Evolutionary conservation across 345 rosid genomes (phyloP).

Genomic region (Euphorbia pulcherrima): DNA sequence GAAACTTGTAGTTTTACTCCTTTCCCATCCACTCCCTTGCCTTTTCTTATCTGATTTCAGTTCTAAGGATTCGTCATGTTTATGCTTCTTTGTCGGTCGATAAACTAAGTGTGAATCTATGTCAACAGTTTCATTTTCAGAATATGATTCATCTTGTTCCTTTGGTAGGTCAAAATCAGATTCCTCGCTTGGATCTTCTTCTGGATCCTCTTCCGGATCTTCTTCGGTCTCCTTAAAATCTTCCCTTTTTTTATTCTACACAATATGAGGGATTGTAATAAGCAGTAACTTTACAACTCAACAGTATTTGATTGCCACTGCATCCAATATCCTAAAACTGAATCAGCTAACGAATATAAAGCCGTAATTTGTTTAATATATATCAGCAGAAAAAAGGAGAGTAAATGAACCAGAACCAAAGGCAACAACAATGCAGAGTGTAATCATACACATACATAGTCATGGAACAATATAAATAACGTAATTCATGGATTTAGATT

Average conservation of each 20-base stretch:
- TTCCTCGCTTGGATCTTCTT: too few species aligned
- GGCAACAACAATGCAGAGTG: too few species aligned
- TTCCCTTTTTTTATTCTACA: not conserved
- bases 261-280: not conserved
- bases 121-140: not conserved
- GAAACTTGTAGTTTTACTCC: too few species aligned
- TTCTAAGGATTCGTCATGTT: too few species aligned
- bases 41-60: too few species aligned
- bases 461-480: not conserved
- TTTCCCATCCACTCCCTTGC: too few species aligned
- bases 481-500: too few species aligned
- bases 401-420: too few species aligned
- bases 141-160: not conserved
- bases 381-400: not conserved
- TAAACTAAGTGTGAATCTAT: too few species aligned
- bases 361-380: too few species aligned
- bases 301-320: not conserved
- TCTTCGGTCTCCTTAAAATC: not conserved
- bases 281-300: not conserved
- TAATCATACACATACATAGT: too few species aligned
- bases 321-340: not conserved
- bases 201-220: not conserved
- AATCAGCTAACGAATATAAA: not conserved
- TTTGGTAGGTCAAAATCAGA: not conserved
- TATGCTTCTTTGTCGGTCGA: too few species aligned